phyloP scores from a whole-genome alignment of 1,139 yeast genomes.

The Spencermartinsiella ligniputridi region DNA sequence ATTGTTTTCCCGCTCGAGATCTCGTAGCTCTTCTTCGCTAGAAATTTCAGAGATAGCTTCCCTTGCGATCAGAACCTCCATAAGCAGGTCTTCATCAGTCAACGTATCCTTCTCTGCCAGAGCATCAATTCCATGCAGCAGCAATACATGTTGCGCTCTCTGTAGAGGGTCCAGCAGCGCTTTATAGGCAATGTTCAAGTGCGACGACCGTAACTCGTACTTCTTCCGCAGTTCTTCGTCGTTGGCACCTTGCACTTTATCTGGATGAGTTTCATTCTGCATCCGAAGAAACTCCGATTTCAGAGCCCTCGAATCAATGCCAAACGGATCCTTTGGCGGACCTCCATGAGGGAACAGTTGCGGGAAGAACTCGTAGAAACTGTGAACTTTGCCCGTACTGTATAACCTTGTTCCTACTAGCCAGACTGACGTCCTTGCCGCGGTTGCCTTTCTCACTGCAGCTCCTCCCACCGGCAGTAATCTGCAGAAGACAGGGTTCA shows the following conservation, averaged over 20 bases:
- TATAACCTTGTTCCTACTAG: too few species aligned
- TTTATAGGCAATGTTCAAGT: conserved; percentile 71
- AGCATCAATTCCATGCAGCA: conserved; percentile 38
- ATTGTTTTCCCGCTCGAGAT: conserved; percentile 52
- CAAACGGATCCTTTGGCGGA: conserved; percentile 62
- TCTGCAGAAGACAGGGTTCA: too few species aligned
- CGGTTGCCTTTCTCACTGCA: too few species aligned
- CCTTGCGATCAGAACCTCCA: conserved; percentile 77
- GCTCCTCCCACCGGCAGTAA: too few species aligned
- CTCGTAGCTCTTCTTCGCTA: conserved; percentile 52
- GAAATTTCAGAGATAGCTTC: conserved; percentile 66
- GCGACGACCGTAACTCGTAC: conserved; percentile 41
- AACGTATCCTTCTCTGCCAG: conserved; percentile 31
- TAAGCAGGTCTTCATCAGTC: conserved; percentile 56
- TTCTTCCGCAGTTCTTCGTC: conserved; percentile 20
- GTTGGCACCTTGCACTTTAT: conserved; percentile 40
- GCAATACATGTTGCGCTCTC: conserved; percentile 58
- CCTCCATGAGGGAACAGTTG: conserved; percentile 63
- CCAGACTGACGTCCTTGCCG: too few species aligned
- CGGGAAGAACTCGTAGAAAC: conserved; percentile 63
- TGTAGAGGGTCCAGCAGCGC: conserved; percentile 64
- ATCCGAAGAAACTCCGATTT: conserved; percentile 69
- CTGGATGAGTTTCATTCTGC: conserved; percentile 82
- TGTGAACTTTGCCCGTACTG: background rate
- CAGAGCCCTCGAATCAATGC: conserved; percentile 49